Base-by-base conservation (phyloP, 176 grass and related monocot genomes). In the Poa annua region DNA sequence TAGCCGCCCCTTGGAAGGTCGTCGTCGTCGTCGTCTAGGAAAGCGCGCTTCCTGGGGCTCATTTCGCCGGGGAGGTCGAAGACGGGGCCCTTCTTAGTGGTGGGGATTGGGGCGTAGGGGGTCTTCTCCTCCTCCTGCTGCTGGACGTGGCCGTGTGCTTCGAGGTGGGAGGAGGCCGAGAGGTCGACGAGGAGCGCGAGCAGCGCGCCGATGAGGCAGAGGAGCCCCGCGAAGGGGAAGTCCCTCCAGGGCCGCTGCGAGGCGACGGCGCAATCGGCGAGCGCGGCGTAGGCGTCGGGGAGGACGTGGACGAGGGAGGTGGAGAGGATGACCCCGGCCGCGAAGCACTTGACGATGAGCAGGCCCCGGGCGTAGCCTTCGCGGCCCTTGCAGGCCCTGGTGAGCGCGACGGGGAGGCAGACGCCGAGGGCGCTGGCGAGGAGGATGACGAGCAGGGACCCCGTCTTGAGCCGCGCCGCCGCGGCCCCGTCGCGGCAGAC, bases 281-380 rank as follows among this genome's bases (percentile, higher is more conserved):
- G 92, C 9, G 92, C 89, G 53, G 79, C 92, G 14, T 89, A 88
- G 60, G 96, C 96, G 76, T 98, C 96, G 74, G 96, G 96, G 80
- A 98, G 87, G 50, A 98, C 96, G 78, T 98, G 96, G 73, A 98
- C 96, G 66, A 98, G 93, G 24, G 96, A 89, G 13, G 96, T 98
- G 16, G 96, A 98, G 66, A 98, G 92, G 78, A 98, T 92, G 80
- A 98, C 96, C 67, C 96, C 96, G 2, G 96, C 96, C 8, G 96
- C 96, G 80, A 90, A 98, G 93, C 92, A 98, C 83, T 98, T 98
- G 80, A 98, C 92, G 59, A 95, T 85, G 85, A 98, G 96, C 0
- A 98, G 87, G 0, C 91, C 89, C 4, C 80, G 85, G 55, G 71
- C 85, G 85, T 98, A 98, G 7, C 47, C 67, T 0, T 81, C 62